Conservation (phyloP, 495 filamentous ascomycete species). For the Clavariopsis aquatica region DNA sequence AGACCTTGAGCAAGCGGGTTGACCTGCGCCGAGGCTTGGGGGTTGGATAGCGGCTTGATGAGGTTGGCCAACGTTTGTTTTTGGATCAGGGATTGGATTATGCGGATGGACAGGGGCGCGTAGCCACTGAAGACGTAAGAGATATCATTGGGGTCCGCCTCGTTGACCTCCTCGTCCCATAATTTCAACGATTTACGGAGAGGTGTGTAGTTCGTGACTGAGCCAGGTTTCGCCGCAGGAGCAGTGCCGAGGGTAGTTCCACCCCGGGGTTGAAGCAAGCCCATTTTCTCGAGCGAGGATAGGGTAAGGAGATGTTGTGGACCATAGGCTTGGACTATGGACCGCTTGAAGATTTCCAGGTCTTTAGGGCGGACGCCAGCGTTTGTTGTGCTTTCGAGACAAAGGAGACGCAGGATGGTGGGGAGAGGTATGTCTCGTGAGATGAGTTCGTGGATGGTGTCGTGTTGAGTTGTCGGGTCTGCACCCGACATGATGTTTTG, state of each 20-base stretch:
- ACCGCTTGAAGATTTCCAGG: conserved; percentile 82
- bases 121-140: conserved; percentile 98
- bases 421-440: conserved; percentile 76
- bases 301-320: conserved; percentile 92
- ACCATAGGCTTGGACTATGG: conserved; percentile 89
- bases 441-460: conserved; percentile 89
- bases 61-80: conserved; percentile 78
- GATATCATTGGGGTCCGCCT: conserved; percentile 93
- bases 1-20: conserved; percentile 74
- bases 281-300: conserved; percentile 83
- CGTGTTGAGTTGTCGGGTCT: conserved; percentile 84
- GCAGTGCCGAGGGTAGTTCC: conserved; percentile 50
- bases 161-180: conserved; percentile 95
- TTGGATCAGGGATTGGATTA: conserved; percentile 93
- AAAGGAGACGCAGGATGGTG: conserved; percentile 79
- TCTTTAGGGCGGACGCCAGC: conserved; percentile 86
- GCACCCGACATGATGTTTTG: conserved; percentile 92
- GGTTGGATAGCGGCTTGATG: conserved; percentile 44
- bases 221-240: conserved; percentile 44
- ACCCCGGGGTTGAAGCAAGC: conserved; percentile 68
- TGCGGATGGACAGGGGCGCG: conserved; percentile 85
- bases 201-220: conserved; percentile 87
- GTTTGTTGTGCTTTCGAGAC: conserved; percentile 85
- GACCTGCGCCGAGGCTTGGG: conserved; percentile 51
- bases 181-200: conserved; percentile 81